A percentile compares a stretch with the other conserved stretches of the same genome.
These are phyloP conservation scores for Auriscalpium orientale DNA, from an alignment of 768 basidiomycete species.

Conservation along the genomic window DNA sequence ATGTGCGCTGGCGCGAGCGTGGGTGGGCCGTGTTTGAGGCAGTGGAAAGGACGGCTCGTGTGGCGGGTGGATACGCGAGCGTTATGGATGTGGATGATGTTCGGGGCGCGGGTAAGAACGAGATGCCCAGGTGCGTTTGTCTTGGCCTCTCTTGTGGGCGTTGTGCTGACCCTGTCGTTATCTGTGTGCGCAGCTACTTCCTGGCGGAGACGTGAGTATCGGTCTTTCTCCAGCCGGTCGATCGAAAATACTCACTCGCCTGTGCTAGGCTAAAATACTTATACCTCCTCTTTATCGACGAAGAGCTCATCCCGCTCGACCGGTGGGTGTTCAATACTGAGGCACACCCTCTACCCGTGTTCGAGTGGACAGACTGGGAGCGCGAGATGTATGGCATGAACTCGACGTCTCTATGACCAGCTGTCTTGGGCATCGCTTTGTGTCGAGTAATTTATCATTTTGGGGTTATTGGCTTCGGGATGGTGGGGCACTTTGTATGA, in stretches of 20 bases:
- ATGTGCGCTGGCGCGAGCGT: constrained; percentile 59
- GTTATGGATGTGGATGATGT: constrained; percentile 39
- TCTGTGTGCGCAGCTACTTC: constrained; percentile 34
- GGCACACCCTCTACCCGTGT: constrained; percentile 73
- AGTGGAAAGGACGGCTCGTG: constrained; percentile 52
- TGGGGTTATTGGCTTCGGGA: too few relatives aligned
- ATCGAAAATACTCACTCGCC: not conserved
- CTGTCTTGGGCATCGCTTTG: too few relatives aligned
- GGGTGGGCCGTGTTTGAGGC: constrained; percentile 68
- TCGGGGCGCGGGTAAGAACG: constrained; percentile 32
- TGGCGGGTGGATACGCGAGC: constrained; percentile 53
- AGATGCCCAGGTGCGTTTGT: constrained; percentile 67
- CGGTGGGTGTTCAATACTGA: constrained; percentile 43
- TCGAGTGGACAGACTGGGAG: constrained; percentile 53
- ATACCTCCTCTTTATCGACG: constrained; percentile 57
- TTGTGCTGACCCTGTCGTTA: not conserved
- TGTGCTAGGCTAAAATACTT: constrained; percentile 58
- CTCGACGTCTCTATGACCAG: not conserved
- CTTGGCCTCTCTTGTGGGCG: constrained; percentile 26
- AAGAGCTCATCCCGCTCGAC: constrained; percentile 46
- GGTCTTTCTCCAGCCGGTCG: not conserved
- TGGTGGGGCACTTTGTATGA: too few relatives aligned
- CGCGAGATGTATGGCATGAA: constrained; percentile 33
- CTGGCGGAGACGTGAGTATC: constrained; percentile 42
- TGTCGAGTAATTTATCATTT: too few relatives aligned